A percentile compares a stretch with the other conserved stretches of the same genome.
Conservation (phyloP, 257 asterid species). For the Fraxinus cuspidata region DNA sequence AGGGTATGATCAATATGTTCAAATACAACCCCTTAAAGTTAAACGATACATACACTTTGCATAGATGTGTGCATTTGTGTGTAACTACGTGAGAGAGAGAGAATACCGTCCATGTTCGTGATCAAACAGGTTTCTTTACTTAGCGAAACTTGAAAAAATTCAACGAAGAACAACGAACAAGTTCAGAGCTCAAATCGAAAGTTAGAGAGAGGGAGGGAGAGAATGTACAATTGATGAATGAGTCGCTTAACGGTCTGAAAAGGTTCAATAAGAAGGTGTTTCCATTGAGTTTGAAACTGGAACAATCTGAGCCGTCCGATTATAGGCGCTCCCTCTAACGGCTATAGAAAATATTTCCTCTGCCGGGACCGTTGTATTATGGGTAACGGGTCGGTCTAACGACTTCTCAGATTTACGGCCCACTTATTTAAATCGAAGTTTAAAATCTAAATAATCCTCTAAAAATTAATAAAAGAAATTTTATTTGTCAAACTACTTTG, state of each 20-base stretch:
- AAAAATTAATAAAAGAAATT: too few relatives aligned
- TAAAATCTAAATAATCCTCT: too few relatives aligned
- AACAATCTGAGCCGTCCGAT: constrained; percentile 41
- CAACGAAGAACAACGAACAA: constrained; percentile 1
- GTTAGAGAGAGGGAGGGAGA: constrained; percentile 24
- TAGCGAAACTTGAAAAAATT: constrained; percentile 7
- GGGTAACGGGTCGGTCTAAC: not conserved
- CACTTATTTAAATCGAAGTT: not conserved
- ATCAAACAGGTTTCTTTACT: not conserved
- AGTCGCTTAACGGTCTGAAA: constrained; percentile 38
- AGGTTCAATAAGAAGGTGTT: not conserved
- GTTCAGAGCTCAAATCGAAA: constrained; percentile 22
- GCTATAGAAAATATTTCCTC: constrained; percentile 34
- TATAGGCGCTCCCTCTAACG: constrained; percentile 33
- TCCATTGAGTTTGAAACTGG: constrained; percentile 36
- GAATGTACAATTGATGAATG: constrained; percentile 13
- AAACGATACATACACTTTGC: not conserved
- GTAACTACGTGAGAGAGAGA: not conserved
- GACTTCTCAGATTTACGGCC: not conserved
- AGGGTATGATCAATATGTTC: constrained; percentile 51
- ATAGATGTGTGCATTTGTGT: not conserved
- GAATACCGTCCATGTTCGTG: constrained; percentile 62
- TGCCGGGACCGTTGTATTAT: not conserved
- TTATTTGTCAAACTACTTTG: too few relatives aligned
- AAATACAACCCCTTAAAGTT: not conserved